These are phyloP conservation scores for Geotrichum carabidarum DNA, from an alignment of 1,139 yeast genomes.

Conservation along the genomic window DNA sequence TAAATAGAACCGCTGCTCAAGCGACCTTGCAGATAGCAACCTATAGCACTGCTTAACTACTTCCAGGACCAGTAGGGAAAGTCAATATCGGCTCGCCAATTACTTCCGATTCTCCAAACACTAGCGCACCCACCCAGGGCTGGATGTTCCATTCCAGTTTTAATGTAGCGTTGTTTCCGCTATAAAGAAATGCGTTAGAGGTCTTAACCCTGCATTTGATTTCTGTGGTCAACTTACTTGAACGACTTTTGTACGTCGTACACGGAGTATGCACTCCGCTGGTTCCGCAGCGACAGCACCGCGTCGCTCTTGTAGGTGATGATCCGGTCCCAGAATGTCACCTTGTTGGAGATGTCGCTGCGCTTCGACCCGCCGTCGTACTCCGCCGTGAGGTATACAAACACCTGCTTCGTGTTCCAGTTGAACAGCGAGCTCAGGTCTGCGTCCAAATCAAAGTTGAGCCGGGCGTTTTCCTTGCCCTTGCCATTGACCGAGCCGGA, in stretches of 20 bases:
- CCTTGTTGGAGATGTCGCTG: conserved; percentile 46
- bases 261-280: conserved; percentile 71
- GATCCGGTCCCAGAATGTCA: conserved; percentile 89
- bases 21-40: too few relatives aligned
- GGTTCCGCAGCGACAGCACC: conserved; percentile 46
- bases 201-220: neutral
- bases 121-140: conserved; percentile 79
- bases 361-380: conserved; percentile 52
- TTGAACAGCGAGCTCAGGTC: conserved; percentile 75
- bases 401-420: conserved; percentile 96
- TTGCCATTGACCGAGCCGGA: conserved; percentile 66
- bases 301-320: conserved; percentile 59
- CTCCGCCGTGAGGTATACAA: conserved; percentile 84
- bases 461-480: conserved; percentile 74
- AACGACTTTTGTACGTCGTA: conserved; percentile 79
- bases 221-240: conserved; percentile 28
- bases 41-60: neutral
- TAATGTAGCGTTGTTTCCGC: conserved; percentile 60
- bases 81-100: conserved; percentile 27
- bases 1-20: neutral
- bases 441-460: conserved; percentile 64
- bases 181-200: neutral
- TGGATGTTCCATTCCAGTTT: conserved; percentile 87
- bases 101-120: conserved; percentile 58
- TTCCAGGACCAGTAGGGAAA: conserved; percentile 8